Evolutionary conservation across 2,329 filamentous ascomycete genomes (phyloP).

Genomic region (Aspergillus fijiensis): DNA sequence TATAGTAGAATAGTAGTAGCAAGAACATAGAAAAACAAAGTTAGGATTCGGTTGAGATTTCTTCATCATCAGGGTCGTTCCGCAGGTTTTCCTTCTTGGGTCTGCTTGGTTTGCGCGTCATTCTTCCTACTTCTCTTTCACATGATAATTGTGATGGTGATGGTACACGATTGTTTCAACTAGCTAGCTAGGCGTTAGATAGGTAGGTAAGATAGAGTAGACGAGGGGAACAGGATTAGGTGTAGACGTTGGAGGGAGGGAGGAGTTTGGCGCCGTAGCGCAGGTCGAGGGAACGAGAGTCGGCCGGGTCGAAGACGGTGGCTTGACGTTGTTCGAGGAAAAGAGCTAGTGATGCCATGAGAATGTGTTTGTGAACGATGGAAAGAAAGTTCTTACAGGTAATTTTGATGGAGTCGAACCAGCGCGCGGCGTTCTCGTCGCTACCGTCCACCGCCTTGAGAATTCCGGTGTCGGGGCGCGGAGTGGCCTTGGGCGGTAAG

Average conservation of each 20-base stretch:
- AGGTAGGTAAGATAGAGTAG: neutral
- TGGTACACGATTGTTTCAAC: neutral
- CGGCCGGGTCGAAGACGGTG: conserved; percentile 38
- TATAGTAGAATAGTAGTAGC: neutral
- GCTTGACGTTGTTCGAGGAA: conserved; percentile 40
- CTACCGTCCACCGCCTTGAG: conserved; percentile 40
- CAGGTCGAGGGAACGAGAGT: conserved; percentile 45
- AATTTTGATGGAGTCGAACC: conserved; percentile 45
- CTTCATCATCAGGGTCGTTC: neutral
- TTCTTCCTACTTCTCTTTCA: neutral
- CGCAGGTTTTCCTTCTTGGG: neutral
- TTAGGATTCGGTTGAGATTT: neutral
- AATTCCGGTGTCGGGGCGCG: conserved; percentile 39
- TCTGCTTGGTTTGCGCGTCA: neutral
- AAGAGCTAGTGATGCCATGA: conserved; percentile 26
- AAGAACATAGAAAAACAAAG: neutral
- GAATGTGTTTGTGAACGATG: neutral
- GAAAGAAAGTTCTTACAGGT: conserved; percentile 34
- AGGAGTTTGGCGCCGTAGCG: conserved; percentile 40
- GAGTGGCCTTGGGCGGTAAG: conserved; percentile 42
- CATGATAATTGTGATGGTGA: neutral
- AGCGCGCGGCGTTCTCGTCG: conserved; percentile 39
- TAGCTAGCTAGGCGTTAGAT: neutral
- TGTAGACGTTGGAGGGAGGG: conserved; percentile 27
- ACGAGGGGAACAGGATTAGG: conserved; percentile 11